phyloP scores from a whole-genome alignment of 768 basidiomycete genomes.

The Mrakia blollopis region DNA sequence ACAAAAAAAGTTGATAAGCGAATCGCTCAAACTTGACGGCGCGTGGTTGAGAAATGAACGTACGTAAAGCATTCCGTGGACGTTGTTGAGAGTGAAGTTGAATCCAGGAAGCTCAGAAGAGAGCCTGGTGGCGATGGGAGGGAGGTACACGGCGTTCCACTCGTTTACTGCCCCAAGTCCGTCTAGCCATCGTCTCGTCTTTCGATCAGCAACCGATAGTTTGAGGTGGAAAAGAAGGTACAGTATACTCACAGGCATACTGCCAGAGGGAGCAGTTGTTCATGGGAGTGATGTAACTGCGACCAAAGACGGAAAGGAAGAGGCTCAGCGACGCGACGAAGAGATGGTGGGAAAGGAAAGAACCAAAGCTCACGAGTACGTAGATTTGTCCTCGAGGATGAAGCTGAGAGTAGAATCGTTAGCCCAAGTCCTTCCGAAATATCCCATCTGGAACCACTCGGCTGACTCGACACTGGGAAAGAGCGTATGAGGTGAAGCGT shows the following conservation, averaged over 20 bases:
- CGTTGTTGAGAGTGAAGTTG: constrained; percentile 37
- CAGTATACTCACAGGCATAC: constrained; percentile 9
- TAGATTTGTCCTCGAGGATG: constrained; percentile 42
- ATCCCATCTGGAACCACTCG: constrained; percentile 48
- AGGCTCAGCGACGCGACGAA: neutral
- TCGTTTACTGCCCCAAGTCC: constrained; percentile 35
- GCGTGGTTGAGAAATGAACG: too few relatives aligned
- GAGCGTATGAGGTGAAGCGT: constrained; percentile 32
- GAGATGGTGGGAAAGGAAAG: too few relatives aligned
- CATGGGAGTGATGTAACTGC: constrained; percentile 12
- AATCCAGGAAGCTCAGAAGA: constrained; percentile 44
- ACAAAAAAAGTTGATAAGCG: too few relatives aligned
- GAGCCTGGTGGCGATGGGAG: constrained; percentile 45
- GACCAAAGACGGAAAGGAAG: constrained; percentile 12
- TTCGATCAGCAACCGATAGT: too few relatives aligned
- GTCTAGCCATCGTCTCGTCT: too few relatives aligned
- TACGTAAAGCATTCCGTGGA: constrained; percentile 49
- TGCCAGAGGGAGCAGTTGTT: constrained; percentile 19
- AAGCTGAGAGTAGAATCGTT: constrained; percentile 42
- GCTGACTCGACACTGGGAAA: constrained; percentile 47
- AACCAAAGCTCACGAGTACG: neutral
- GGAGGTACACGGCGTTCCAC: constrained; percentile 46
- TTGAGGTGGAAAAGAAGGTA: too few relatives aligned
- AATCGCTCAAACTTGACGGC: too few relatives aligned
- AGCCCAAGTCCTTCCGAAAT: constrained; percentile 45